Conservation (phyloP, 345 rosid genomes). For the Zanthoxylum bungeanum region DNA sequence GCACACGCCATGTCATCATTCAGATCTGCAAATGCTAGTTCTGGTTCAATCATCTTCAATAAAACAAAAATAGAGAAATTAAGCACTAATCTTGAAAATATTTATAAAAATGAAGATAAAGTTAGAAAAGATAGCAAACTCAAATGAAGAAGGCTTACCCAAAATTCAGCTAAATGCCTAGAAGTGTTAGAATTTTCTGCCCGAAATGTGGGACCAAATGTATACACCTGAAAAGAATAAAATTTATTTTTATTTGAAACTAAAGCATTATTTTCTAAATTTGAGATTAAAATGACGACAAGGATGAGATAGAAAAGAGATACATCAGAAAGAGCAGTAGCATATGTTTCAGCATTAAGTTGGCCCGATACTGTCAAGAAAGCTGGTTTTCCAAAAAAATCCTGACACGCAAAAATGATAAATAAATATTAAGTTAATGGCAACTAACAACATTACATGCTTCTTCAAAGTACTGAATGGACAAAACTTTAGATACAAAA, state of each 20-base stretch:
- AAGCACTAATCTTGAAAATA: slow-evolving; percentile 4
- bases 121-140: slow-evolving; percentile 9
- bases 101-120: slow-evolving; percentile 3
- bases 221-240: slow-evolving; percentile 61
- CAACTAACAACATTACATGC: not conserved
- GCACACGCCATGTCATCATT: slow-evolving; percentile 99
- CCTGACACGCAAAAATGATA: slow-evolving; percentile 41
- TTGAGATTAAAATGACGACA: slow-evolving; percentile 10
- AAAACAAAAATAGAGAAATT: slow-evolving; percentile 8
- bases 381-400: slow-evolving; percentile 95
- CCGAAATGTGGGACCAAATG: slow-evolving; percentile 98
- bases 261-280: slow-evolving; percentile 5
- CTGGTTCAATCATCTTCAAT: slow-evolving; percentile 95
- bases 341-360: slow-evolving; percentile 97
- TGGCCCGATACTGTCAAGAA: slow-evolving; percentile 98
- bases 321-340: slow-evolving; percentile 97
- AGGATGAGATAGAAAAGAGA: slow-evolving; percentile 10
- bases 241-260: not conserved
- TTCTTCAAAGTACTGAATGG: not conserved
- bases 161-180: slow-evolving; percentile 94
- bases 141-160: slow-evolving; percentile 48
- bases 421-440: slow-evolving; percentile 11
- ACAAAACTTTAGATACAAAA: not conserved
- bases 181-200: slow-evolving; percentile 97
- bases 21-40: slow-evolving; percentile 97